Base-by-base conservation (phyloP, 257 asterid genomes). In the Solanum pinnatisectum region DNA sequence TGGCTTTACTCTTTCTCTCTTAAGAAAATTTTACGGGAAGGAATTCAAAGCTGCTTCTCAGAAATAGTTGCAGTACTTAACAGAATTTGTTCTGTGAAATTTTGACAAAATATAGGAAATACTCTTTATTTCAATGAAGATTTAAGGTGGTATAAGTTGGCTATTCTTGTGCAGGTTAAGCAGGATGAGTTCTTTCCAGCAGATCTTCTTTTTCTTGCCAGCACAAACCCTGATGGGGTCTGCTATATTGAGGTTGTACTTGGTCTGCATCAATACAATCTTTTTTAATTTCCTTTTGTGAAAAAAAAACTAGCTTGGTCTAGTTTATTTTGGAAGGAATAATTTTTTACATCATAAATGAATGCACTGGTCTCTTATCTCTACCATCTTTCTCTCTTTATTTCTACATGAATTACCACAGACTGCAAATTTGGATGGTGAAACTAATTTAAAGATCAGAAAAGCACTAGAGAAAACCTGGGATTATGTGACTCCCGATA, bases 361-460 rank as follows among this genome's bases (percentile, higher is more conserved):
- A 35, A 70, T 74, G 82, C 67, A 65, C 20, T 52, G 87, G 25
- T 76, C 40, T 84, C 74, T 67, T 67, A 63, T 86, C 37, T 74
- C 33, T 63, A 89, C 84, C 5, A 10, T 88, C 12, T 46, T 87
- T 88, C 59, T 70, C 37, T 87, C 73, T 74, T 76, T 63, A 56
- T 15, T 81, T 83, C 88, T 85, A 10, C 30, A 71, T 89, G 83
- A 84, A 88, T 74, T 88, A 49, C 87, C 88, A 86, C 94, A 98
- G 99, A 98, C 99, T 37, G 99, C 99, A 89, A 98, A 98, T 90
- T 93, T 98, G 92, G 99, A 98, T 91, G 99, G 99, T 81, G 99
- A 98, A 92, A 98, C 99, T 90, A 98, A 98, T 92, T 93, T 98
- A 93, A 98, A 98, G 96, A 98, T 98, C 89, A 92, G 99, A 91